Conservation (phyloP, 805 yeast genomes). For the Alloascoidea hylecoeti region DNA sequence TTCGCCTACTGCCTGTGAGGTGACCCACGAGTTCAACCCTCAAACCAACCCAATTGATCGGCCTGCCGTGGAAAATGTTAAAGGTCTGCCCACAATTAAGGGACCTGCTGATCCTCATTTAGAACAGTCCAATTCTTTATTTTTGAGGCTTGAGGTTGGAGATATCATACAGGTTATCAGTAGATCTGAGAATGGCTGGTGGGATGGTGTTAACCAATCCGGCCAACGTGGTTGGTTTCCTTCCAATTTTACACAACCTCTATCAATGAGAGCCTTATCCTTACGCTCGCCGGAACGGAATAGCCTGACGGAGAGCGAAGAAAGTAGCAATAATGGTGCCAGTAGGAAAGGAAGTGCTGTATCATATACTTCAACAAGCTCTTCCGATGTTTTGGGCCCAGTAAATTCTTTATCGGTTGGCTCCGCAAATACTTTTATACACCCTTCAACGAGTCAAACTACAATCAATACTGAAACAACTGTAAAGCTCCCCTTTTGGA, state of each 20-base stretch:
- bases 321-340: not conserved
- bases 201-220: not conserved
- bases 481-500: conserved; percentile 1
- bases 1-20: no score
- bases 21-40: no score
- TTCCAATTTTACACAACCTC: not conserved
- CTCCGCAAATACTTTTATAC: not conserved
- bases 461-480: not conserved
- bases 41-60: no score
- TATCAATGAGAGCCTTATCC: not conserved
- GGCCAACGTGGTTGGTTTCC: conserved; percentile 1
- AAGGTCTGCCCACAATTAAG: no score
- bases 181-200: conserved; percentile 1
- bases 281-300: not conserved
- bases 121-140: no score
- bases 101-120: no score
- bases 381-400: not conserved
- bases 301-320: not conserved
- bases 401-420: not conserved
- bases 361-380: not conserved
- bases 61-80: no score
- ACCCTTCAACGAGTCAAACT: not conserved
- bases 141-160: no score
- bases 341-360: not conserved
- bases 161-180: not conserved